Base-by-base conservation (phyloP, 1,284 basidiomycete species). In the Cryptococcus hybrid region DNA sequence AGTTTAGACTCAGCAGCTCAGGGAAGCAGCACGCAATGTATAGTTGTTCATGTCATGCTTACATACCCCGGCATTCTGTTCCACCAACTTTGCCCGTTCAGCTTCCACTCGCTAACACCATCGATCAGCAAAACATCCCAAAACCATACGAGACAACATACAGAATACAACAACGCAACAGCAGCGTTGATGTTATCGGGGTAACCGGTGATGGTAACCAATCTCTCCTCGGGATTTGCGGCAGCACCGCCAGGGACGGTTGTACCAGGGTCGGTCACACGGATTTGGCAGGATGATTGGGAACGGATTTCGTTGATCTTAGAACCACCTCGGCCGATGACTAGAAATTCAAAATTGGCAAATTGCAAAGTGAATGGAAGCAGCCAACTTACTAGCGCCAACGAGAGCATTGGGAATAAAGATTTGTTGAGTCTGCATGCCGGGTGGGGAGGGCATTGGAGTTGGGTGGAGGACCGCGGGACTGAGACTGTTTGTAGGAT, bases 261-360 rank as follows among this genome's bases (percentile, higher is more conserved):
- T 5, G 78, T 90, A 47, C 91, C 92, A 34, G 95, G 94, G 71
- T 99, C 96, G 87, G 97, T 97, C 58, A 99, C 97, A 79, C 97
- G 94, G 79, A 99, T 98, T 70, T 95, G 89, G 75, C 92, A 94
- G 18, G 89, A 73, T 85, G 93, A 87, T 90, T 89, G 75, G 88
- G 90, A 68, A 55, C 96, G 84, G 67, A 99, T 97, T 80, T 99
- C 96, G 73, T 99, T 99, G 81, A 99, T 99, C 81, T 99, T 99
- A 71, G 88, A 87, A 3, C 96, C 96, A 30, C 92, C 95, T 78
- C 98, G 99, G 53, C 96, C 96, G 69, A 99, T 99, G 78, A 99
- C 80, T 70, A 66, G 50, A 35, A 5, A 24, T 2, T 50, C 30
- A 43, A 9, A 13, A 7, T 7, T 30, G 30, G 30, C 3, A 24